A percentile compares a stretch with the other conserved stretches of the same genome.
These are phyloP conservation scores for Aspergillus novoparasiticus DNA, from an alignment of 2,329 filamentous ascomycete genomes.

Conservation along the genomic window DNA sequence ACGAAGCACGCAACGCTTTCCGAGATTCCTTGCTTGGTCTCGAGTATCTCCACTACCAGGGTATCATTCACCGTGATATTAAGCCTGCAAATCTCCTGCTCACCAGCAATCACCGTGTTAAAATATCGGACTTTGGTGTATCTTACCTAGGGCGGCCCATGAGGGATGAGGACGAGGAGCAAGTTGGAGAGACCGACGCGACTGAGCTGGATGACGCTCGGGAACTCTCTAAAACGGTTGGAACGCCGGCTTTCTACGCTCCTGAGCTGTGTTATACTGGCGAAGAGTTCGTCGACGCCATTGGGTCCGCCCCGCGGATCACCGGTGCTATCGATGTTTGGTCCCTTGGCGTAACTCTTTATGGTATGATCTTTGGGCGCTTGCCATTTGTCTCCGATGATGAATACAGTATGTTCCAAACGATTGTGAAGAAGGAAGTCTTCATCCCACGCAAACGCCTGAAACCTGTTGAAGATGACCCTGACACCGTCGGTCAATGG, in stretches of 20 bases:
- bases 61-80: constrained; percentile 81
- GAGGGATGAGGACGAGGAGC: constrained; percentile 76
- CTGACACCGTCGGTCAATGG: constrained; percentile 49
- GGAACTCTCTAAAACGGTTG: constrained; percentile 96
- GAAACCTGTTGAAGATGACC: constrained; percentile 63
- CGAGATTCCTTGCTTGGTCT: constrained; percentile 89
- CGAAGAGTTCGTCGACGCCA: constrained; percentile 57
- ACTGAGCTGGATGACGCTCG: constrained; percentile 88
- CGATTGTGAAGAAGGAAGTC: constrained; percentile 89
- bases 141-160: constrained; percentile 93
- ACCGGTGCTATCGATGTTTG: constrained; percentile 96
- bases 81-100: constrained; percentile 90
- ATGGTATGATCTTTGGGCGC: constrained; percentile 90
- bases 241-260: constrained; percentile 95
- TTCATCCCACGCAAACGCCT: constrained; percentile 83
- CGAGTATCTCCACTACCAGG: constrained; percentile 89
- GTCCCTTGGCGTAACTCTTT: constrained; percentile 94
- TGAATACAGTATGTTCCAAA: constrained; percentile 87
- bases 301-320: constrained; percentile 67
- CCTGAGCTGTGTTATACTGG: constrained; percentile 94
- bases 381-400: constrained; percentile 92
- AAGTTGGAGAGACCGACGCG: constrained; percentile 79
- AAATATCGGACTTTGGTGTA: constrained; percentile 98
- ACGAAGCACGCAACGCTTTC: constrained; percentile 80
- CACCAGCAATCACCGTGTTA: constrained; percentile 81